Base-by-base conservation (phyloP, 371 early-diverging fungal species). In the Coemansia sp. region DNA sequence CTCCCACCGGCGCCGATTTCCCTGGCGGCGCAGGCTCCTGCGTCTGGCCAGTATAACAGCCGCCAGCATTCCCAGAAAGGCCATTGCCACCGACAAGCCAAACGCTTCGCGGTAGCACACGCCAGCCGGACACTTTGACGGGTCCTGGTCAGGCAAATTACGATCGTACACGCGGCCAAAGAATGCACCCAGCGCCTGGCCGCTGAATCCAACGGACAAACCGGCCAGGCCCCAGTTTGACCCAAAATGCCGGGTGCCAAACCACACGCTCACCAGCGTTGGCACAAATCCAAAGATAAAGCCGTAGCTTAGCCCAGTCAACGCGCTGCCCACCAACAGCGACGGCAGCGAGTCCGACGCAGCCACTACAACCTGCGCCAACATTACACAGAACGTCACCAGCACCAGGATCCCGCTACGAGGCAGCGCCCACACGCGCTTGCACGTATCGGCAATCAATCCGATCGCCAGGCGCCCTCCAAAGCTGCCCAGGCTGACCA, bases 221-320 rank as follows among this genome's bases (percentile, higher is more conserved):
- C 53, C 55, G 38, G 68, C 52, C 36, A 72, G 14, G 4, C 78
- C 78, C 76, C 75, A 74, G 50, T 78, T 70, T 38, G 77, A 67
- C 4, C 78, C 78, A 50, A 78, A 74, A 16, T 78, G 68, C 7
- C 49, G 54, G 3, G 70, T 78, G 14, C 78, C 78, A 31, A 76
- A 78, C 71, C 71, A 78, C 58, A 71, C 68, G 40, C 78, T 78
- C 20, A 75, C 75, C 30, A 78, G 51, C 11, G 70, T 65, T 2
- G 76, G 78, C 42, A 76, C 65, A 38, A 75, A 62, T 0, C 75
- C 76, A 63, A 78, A 78, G 6, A 69, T 52, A 31, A 69, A 53
- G 3, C 78, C 78, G 34, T 78, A 78, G 63, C 65, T 63, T 20
- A 70, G 33, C 10, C 78, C 78, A 0, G 76, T 78, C 55, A 63